These are phyloP conservation scores for Cordyceps militaris DNA, from an alignment of 2,329 filamentous ascomycete genomes.

Conservation along the genomic window DNA sequence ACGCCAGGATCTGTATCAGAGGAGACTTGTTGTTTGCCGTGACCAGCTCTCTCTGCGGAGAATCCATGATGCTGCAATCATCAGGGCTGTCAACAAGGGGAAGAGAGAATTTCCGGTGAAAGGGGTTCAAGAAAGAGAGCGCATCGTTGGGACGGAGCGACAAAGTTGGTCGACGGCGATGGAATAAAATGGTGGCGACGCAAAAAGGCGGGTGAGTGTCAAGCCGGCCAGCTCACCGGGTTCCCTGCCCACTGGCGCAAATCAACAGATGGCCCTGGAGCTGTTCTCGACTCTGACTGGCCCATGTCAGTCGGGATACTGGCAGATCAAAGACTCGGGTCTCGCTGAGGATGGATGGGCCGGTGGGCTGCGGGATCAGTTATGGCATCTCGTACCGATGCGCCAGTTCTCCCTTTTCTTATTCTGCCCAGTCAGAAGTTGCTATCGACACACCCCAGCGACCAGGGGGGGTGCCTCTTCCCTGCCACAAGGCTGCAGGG, in stretches of 20 bases:
- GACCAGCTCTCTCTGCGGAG: conserved; percentile 13
- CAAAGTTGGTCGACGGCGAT: neutral
- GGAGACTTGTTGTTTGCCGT: conserved; percentile 25
- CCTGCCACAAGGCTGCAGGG: neutral
- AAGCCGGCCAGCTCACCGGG: neutral
- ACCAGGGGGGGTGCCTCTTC: neutral
- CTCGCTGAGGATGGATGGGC: neutral
- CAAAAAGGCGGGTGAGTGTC: neutral
- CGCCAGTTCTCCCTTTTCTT: no score
- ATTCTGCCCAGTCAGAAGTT: no score
- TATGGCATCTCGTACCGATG: neutral
- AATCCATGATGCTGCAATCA: neutral
- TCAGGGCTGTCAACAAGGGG: neutral
- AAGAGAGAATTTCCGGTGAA: neutral
- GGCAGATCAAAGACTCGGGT: neutral
- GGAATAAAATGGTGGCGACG: neutral
- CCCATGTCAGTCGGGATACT: neutral
- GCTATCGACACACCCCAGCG: neutral
- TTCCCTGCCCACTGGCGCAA: no score
- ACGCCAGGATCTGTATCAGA: conserved; percentile 23
- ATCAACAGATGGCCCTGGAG: neutral
- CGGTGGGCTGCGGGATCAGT: neutral
- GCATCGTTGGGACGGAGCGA: neutral
- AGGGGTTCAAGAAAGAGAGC: neutral
- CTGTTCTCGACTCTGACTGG: neutral